Conservation (phyloP, 2,329 filamentous ascomycete genomes). For the Escovopsis sp. region DNA sequence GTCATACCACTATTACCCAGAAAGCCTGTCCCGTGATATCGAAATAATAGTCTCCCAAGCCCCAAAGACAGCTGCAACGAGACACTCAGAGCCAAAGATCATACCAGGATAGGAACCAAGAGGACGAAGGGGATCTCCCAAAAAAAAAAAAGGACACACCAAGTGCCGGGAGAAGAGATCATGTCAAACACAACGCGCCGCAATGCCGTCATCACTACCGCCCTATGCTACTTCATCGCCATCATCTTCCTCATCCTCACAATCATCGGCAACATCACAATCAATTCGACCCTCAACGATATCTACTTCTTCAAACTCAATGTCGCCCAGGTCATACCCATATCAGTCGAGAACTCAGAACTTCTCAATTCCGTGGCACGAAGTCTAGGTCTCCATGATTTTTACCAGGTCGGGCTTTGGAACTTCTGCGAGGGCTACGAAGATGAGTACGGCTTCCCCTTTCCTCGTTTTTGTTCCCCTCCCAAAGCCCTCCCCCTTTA, state of each 20-base stretch:
- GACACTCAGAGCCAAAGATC: too few relatives aligned
- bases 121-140: too few relatives aligned
- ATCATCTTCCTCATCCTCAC: slow-evolving; percentile 68
- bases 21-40: too few relatives aligned
- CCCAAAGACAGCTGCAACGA: too few relatives aligned
- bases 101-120: too few relatives aligned
- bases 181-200: slow-evolving; percentile 21
- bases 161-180: too few relatives aligned
- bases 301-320: slow-evolving; percentile 81
- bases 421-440: slow-evolving; percentile 80
- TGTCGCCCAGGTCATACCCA: slow-evolving; percentile 66
- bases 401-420: slow-evolving; percentile 89
- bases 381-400: slow-evolving; percentile 78
- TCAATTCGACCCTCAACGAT: slow-evolving; percentile 44
- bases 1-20: too few relatives aligned
- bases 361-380: slow-evolving; percentile 81
- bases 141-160: too few relatives aligned
- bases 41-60: too few relatives aligned
- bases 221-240: slow-evolving; percentile 56
- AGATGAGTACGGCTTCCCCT: slow-evolving; percentile 28
- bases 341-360: slow-evolving; percentile 52
- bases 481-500: too few relatives aligned
- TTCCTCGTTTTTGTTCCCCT: background rate
- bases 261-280: slow-evolving; percentile 59
- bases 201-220: slow-evolving; percentile 49